A percentile compares a stretch with the other conserved stretches of the same genome.
These are phyloP conservation scores for Starmerella davenportii DNA, from an alignment of 805 yeast genomes.

Conservation along the genomic window DNA sequence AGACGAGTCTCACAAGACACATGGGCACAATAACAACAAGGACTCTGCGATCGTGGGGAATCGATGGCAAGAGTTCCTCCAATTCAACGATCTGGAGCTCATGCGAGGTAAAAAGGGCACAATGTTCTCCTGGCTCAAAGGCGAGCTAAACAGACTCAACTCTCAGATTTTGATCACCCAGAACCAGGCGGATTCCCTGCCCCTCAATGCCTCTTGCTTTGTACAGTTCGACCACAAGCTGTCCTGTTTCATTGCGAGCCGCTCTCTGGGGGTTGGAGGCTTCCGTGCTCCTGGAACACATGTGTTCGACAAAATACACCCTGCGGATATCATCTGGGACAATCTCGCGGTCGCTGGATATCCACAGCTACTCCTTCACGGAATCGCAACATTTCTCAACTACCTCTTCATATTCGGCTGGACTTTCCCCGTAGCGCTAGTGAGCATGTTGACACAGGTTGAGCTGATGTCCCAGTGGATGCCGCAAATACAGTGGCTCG, in stretches of 20 bases:
- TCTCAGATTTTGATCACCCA: constrained; percentile 40
- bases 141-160: constrained; percentile 47
- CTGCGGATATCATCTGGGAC: constrained; percentile 55
- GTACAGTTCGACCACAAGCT: constrained; percentile 40
- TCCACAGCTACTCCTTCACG: constrained; percentile 21
- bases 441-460: constrained; percentile 58
- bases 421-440: constrained; percentile 69
- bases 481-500: constrained; percentile 42
- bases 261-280: constrained; percentile 11
- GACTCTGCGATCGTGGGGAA: constrained; percentile 13
- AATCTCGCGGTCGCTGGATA: constrained; percentile 26
- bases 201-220: constrained; percentile 27
- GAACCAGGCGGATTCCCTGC: constrained; percentile 26
- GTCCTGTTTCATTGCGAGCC: constrained; percentile 48
- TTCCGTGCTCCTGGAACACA: constrained; percentile 5
- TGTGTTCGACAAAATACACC: constrained; percentile 31
- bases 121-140: constrained; percentile 40
- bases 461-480: constrained; percentile 44
- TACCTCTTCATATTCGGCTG: constrained; percentile 42
- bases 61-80: constrained; percentile 30
- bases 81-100: constrained; percentile 29
- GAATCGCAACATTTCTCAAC: constrained; percentile 31
- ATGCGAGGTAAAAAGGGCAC: constrained; percentile 7
- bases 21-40: constrained; percentile 1
- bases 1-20: constrained; percentile 2